Percentiles rank a stretch among this genome's conserved stretches.
These are phyloP conservation scores for Thozetella sp. DNA, from an alignment of 495 filamentous ascomycete species.

Conservation along the genomic window DNA sequence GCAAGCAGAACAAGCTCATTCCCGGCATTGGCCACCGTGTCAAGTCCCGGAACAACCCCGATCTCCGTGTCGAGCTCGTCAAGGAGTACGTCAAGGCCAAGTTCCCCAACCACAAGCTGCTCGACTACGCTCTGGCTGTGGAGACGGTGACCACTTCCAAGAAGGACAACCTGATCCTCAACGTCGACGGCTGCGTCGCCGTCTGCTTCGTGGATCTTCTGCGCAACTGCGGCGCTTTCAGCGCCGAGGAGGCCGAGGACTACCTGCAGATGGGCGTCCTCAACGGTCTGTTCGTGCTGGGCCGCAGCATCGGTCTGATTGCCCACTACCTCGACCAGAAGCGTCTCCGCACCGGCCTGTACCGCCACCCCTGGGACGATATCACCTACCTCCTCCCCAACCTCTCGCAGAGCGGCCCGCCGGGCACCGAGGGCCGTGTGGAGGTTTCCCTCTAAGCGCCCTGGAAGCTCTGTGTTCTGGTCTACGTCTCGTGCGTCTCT, in stretches of 20 bases:
- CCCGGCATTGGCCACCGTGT: constrained; percentile 98
- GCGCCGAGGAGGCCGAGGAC: constrained; percentile 77
- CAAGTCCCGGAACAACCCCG: constrained; percentile 99
- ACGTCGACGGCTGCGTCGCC: constrained; percentile 96
- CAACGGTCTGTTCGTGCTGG: constrained; percentile 98
- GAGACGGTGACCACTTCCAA: constrained; percentile 98
- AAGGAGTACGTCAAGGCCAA: constrained; percentile 98
- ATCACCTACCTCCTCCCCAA: constrained; percentile 95
- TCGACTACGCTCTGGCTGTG: constrained; percentile 97
- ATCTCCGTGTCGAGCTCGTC: constrained; percentile 98
- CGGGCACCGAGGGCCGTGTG: constrained; percentile 85
- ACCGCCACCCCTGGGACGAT: constrained; percentile 98
- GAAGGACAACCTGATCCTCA: constrained; percentile 99
- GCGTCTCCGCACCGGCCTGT: constrained; percentile 94
- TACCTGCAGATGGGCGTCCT: constrained; percentile 94
- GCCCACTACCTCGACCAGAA: constrained; percentile 99
- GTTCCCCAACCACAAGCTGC: constrained; percentile 95
- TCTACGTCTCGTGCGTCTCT: neutral
- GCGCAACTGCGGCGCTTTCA: constrained; percentile 97
- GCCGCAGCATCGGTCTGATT: constrained; percentile 96
- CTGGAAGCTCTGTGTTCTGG: neutral
- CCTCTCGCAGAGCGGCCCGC: constrained; percentile 68
- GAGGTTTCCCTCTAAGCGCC: constrained; percentile 60
- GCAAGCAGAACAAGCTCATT: constrained; percentile 99
- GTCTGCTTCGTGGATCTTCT: constrained; percentile 98